These are phyloP conservation scores for Erythrophleum ivorense DNA, from an alignment of 331 rosid genomes.

Conservation along the genomic window DNA sequence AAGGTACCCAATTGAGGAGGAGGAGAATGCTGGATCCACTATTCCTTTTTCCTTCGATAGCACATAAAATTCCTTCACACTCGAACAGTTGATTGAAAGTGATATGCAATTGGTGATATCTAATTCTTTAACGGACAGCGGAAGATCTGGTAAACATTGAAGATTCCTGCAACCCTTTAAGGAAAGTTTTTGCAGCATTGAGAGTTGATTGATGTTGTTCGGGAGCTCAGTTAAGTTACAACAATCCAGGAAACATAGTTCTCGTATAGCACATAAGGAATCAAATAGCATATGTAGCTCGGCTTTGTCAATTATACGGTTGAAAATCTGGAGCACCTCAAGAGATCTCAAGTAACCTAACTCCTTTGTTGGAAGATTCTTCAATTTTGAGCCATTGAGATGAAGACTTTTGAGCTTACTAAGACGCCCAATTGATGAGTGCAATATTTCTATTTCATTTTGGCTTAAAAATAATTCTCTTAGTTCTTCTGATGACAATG, in stretches of 20 bases:
- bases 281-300: not conserved
- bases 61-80: no score
- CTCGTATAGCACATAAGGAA: not conserved
- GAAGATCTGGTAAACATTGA: not conserved
- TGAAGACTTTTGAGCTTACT: not conserved
- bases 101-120: not conserved
- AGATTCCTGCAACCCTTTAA: not conserved
- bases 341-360: slow-evolving; percentile 20
- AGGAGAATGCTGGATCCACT: not conserved
- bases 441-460: not conserved
- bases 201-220: not conserved
- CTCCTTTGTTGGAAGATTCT: slow-evolving; percentile 16
- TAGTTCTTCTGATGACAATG: not conserved
- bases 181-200: not conserved
- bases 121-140: not conserved
- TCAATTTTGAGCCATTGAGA: not conserved
- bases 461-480: not conserved
- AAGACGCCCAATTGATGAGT: not conserved
- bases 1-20: not conserved
- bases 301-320: not conserved
- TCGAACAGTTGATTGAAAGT: not conserved
- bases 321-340: slow-evolving; percentile 2
- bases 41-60: not conserved
- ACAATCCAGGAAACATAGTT: not conserved
- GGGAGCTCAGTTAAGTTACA: slow-evolving; percentile 6